Evolutionary conservation across 148 eudicot species (phyloP).

Genomic region (Chenopodium berlandieri): DNA sequence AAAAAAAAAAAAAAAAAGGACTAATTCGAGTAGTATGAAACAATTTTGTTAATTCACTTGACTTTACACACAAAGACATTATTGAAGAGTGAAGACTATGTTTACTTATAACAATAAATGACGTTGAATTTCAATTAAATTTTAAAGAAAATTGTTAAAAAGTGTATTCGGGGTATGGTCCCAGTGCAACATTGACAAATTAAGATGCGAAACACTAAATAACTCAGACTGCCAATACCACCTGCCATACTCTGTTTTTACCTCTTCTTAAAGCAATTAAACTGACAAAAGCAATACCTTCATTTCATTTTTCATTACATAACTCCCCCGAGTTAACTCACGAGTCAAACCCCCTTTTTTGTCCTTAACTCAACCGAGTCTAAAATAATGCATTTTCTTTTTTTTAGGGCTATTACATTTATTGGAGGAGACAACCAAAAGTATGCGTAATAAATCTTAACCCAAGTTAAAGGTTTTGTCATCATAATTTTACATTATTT

Average conservation of each 20-base stretch:
- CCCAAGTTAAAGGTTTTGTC: constrained; percentile 17
- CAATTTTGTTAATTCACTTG: background rate
- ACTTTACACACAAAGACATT: background rate
- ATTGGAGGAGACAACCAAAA: constrained; percentile 10
- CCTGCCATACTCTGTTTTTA: constrained; percentile 23
- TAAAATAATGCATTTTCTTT: too few relatives aligned
- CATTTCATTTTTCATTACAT: background rate
- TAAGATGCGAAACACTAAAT: constrained; percentile 24
- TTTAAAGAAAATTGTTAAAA: background rate
- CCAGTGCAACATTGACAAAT: constrained; percentile 17
- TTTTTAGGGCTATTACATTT: too few relatives aligned
- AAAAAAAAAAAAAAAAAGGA: too few relatives aligned
- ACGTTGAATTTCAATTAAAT: background rate
- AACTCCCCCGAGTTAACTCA: background rate
- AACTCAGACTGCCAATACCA: constrained; percentile 15
- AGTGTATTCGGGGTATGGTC: constrained; percentile 1
- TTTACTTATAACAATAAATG: too few relatives aligned
- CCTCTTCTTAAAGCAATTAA: constrained; percentile 19
- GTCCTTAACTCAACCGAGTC: background rate
- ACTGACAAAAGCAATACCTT: constrained; percentile 27
- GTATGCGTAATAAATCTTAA: constrained; percentile 23
- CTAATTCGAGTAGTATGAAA: too few relatives aligned
- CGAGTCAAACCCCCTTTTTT: background rate
- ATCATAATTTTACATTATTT: constrained; percentile 21
- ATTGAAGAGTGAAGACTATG: too few relatives aligned